A percentile compares a stretch with the other conserved stretches of the same genome.
Evolutionary conservation across 2,329 filamentous ascomycete species (phyloP).

Genomic region (Penicillium glabrum): DNA sequence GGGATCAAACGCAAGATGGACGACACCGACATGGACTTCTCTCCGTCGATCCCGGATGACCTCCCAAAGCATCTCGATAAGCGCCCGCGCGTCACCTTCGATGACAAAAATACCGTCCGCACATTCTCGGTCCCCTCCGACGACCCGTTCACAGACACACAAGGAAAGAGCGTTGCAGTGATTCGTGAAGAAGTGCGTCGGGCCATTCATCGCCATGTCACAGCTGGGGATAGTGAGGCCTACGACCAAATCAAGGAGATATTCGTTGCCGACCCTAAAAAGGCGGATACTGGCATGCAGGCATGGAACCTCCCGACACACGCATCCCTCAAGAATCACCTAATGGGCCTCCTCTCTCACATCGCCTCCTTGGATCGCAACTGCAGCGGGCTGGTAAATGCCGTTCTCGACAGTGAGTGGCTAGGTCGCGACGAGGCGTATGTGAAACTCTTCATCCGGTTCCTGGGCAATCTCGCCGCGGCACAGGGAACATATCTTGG

Average conservation of each 20-base stretch:
- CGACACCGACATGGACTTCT: constrained; percentile 35
- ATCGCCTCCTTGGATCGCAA: constrained; percentile 56
- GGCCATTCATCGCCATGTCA: constrained; percentile 55
- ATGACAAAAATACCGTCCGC: constrained; percentile 37
- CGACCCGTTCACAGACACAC: constrained; percentile 13
- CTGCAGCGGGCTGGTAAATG: constrained; percentile 59
- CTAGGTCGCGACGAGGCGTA: constrained; percentile 62
- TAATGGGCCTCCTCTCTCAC: constrained; percentile 59
- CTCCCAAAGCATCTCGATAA: constrained; percentile 32
- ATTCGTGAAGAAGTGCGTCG: constrained; percentile 62
- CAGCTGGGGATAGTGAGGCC: constrained; percentile 53
- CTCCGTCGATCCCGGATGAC: constrained; percentile 34
- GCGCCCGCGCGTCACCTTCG: constrained; percentile 45
- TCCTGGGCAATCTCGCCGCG: constrained; percentile 68
- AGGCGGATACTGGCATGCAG: constrained; percentile 34
- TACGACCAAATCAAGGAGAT: constrained; percentile 59
- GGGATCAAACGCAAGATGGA: constrained; percentile 40
- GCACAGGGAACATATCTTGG: constrained; percentile 77
- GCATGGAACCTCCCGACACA: constrained; percentile 51
- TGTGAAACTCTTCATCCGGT: constrained; percentile 56
- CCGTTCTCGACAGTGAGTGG: constrained; percentile 61
- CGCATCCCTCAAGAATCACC: constrained; percentile 56
- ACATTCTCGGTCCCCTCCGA: constrained; percentile 40
- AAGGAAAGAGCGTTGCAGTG: constrained; percentile 56
- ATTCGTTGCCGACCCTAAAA: constrained; percentile 50